Conservation (phyloP, 2,329 filamentous ascomycete genomes). For the Ophiostoma sp. region DNA sequence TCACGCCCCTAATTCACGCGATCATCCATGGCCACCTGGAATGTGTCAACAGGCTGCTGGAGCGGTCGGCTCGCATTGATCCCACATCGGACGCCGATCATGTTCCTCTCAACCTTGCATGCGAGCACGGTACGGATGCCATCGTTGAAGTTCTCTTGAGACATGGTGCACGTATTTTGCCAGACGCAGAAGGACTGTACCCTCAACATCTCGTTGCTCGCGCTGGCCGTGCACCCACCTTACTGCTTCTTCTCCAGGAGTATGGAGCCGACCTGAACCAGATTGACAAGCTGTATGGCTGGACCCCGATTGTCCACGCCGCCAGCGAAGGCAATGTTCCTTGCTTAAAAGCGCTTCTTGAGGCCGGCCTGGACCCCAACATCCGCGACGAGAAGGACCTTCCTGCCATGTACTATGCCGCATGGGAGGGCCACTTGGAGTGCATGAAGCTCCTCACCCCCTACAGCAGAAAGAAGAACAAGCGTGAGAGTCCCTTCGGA, state of each 20-base stretch:
- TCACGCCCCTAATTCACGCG: slow-evolving; percentile 89
- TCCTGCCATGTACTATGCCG: slow-evolving; percentile 95
- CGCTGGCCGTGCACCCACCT: slow-evolving; percentile 72
- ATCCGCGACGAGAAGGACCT: slow-evolving; percentile 88
- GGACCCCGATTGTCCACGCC: slow-evolving; percentile 94
- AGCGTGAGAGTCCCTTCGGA: slow-evolving; percentile 39
- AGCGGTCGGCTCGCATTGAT: slow-evolving; percentile 75
- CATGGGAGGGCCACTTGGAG: slow-evolving; percentile 92
- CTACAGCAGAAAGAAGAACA: slow-evolving; percentile 40
- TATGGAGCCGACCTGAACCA: slow-evolving; percentile 90
- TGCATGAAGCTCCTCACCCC: slow-evolving; percentile 85
- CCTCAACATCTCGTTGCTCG: slow-evolving; percentile 95
- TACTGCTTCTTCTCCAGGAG: slow-evolving; percentile 72
- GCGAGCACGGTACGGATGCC: slow-evolving; percentile 80
- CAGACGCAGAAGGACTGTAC: slow-evolving; percentile 91
- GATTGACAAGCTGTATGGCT: slow-evolving; percentile 90
- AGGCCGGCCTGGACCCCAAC: slow-evolving; percentile 69
- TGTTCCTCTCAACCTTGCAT: slow-evolving; percentile 89
- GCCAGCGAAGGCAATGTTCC: slow-evolving; percentile 92
- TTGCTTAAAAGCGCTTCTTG: slow-evolving; percentile 74
- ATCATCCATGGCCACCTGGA: slow-evolving; percentile 81
- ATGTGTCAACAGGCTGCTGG: slow-evolving; percentile 73
- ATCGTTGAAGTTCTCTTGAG: slow-evolving; percentile 82
- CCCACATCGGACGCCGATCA: slow-evolving; percentile 83
- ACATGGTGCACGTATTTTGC: slow-evolving; percentile 73